phyloP scores from a whole-genome alignment of 2,329 filamentous ascomycete species.

The Neobulgaria alba region DNA sequence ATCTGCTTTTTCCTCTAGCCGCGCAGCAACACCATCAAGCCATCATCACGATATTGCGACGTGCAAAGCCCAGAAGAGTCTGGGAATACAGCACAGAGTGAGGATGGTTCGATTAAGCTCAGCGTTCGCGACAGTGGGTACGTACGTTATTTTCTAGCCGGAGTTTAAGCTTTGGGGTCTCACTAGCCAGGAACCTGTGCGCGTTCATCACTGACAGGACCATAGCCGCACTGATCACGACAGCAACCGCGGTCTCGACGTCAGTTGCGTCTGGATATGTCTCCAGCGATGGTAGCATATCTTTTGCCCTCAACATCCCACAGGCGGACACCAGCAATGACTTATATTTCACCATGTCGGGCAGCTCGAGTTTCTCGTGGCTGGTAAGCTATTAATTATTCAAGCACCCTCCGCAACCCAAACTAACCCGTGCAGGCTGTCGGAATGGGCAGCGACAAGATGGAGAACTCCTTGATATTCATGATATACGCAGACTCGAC shows the following conservation, averaged over 20 bases:
- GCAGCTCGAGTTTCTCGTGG: constrained; percentile 38
- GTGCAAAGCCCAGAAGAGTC: background rate
- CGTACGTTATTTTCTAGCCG: background rate
- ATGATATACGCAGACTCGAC: constrained; percentile 43
- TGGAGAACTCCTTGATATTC: constrained; percentile 44
- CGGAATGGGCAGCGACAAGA: constrained; percentile 44
- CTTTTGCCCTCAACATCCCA: constrained; percentile 44
- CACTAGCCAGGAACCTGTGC: background rate
- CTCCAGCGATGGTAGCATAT: constrained; percentile 34
- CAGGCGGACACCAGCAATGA: constrained; percentile 36
- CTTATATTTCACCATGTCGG: constrained; percentile 46
- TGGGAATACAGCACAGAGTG: background rate
- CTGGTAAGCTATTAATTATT: constrained; percentile 23
- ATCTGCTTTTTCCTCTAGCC: background rate
- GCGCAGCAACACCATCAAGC: background rate
- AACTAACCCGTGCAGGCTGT: constrained; percentile 31
- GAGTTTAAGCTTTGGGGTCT: background rate
- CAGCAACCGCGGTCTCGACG: background rate
- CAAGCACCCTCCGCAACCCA: background rate
- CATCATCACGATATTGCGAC: background rate
- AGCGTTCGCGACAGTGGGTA: background rate
- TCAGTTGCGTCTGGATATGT: constrained; percentile 45
- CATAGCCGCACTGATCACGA: background rate
- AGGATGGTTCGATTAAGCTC: background rate
- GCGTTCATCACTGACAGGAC: constrained; percentile 19